A percentile compares a stretch with the other conserved stretches of the same genome.
Conservation (phyloP, 305 asterid species). For the Solanum hybrid region DNA sequence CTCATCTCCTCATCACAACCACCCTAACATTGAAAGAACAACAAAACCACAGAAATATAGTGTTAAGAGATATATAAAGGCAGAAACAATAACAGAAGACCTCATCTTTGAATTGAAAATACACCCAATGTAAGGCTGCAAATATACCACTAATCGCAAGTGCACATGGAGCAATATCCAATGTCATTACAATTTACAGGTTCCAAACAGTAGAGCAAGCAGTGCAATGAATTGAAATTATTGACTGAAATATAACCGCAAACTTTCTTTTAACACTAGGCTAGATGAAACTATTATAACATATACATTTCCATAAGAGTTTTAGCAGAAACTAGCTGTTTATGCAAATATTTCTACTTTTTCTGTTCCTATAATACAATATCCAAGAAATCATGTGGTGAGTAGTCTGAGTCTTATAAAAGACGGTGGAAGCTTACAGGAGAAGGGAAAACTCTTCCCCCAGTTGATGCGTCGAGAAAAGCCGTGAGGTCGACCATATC, state of each 20-base stretch:
- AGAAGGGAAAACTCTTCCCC: constrained; percentile 63
- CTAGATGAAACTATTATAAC: background rate
- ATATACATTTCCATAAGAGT: background rate
- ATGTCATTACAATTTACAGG: background rate
- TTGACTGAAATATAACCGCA: background rate
- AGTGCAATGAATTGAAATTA: background rate
- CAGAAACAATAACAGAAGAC: background rate
- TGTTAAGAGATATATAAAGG: background rate
- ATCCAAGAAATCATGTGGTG: background rate
- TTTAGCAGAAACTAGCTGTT: background rate
- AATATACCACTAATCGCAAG: background rate
- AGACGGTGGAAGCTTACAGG: constrained; percentile 36
- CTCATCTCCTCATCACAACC: constrained; percentile 89
- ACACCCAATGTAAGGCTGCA: background rate
- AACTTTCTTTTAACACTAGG: background rate
- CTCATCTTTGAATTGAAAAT: background rate
- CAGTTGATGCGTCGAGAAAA: constrained; percentile 64
- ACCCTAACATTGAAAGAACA: constrained; percentile 36
- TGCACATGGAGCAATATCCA: background rate
- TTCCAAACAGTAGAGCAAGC: background rate
- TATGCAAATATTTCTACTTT: background rate
- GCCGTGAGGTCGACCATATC: constrained; percentile 77
- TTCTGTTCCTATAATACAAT: background rate
- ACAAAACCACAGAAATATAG: background rate
- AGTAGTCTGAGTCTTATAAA: background rate